Evolutionary conservation across 805 yeast genomes (phyloP).

Genomic region (Komagataella kurtzmanii): DNA sequence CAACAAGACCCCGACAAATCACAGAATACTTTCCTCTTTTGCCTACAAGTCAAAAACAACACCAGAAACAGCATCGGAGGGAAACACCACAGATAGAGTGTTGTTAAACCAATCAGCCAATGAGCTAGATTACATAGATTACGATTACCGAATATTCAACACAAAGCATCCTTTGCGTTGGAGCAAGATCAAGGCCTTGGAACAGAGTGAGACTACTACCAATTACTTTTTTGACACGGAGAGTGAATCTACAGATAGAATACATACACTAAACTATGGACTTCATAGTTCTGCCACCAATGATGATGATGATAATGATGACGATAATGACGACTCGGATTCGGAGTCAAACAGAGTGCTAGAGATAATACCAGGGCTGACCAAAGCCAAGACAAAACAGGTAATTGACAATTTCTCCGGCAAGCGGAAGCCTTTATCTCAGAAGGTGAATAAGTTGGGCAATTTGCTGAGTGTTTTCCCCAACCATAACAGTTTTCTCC

Average conservation of each 20-base stretch:
- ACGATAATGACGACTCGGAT: constrained; percentile 1
- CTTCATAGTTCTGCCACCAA: constrained; percentile 2
- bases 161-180: constrained; percentile 18
- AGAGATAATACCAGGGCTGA: neutral
- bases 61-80: neutral
- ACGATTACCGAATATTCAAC: constrained; percentile 21
- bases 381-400: neutral
- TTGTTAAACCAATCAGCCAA: constrained; percentile 11
- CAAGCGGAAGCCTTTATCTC: neutral
- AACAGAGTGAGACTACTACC: constrained; percentile 21
- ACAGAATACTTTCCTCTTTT: neutral
- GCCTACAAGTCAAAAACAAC: neutral
- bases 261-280: constrained; percentile 4
- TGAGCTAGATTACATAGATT: constrained; percentile 15
- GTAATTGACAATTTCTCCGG: neutral
- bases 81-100: neutral
- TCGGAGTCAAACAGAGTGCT: neutral
- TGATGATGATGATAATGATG: constrained; percentile 6
- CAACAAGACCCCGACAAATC: neutral
- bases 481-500: neutral
- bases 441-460: neutral
- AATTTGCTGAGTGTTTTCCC: neutral
- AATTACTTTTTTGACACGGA: constrained; percentile 15
- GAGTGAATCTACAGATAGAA: constrained; percentile 7
- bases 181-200: constrained; percentile 21